phyloP scores from a whole-genome alignment of 1,284 basidiomycete genomes.

The Fomes fomentarius region DNA sequence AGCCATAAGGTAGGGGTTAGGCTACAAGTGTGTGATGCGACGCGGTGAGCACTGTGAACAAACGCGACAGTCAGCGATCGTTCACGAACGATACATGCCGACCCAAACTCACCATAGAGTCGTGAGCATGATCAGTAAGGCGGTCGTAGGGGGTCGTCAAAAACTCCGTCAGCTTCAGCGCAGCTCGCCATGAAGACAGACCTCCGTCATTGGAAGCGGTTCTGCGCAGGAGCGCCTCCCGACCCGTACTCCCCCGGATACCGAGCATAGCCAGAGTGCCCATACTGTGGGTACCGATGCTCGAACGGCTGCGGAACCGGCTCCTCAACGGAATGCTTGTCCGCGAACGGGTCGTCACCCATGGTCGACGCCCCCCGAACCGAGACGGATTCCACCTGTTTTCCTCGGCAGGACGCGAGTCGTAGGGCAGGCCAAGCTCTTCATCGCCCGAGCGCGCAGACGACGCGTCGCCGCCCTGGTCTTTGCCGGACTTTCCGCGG shows the following conservation, averaged over 20 bases:
- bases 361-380: too few species aligned
- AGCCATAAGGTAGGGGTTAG: too few species aligned
- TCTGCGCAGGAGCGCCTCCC: not conserved
- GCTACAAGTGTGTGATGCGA: too few species aligned
- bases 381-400: not conserved
- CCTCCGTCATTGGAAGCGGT: too few species aligned
- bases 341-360: not conserved
- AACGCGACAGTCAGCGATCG: too few species aligned
- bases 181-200: too few species aligned
- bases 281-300: not conserved
- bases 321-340: not conserved
- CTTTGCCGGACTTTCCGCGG: not conserved
- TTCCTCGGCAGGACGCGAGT: not conserved
- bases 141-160: too few species aligned
- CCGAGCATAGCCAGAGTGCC: not conserved
- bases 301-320: not conserved
- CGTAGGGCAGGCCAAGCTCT: not conserved
- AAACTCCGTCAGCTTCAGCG: too few species aligned
- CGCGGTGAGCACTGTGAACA: too few species aligned
- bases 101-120: too few species aligned
- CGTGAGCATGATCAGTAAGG: too few species aligned
- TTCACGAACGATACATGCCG: too few species aligned
- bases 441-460: not conserved
- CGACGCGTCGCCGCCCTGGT: not conserved
- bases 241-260: constrained; percentile 12